A percentile compares a stretch with the other conserved stretches of the same genome.
Evolutionary conservation across 2,329 filamentous ascomycete species (phyloP).

Genomic region (Plenodomus biglobosus): DNA sequence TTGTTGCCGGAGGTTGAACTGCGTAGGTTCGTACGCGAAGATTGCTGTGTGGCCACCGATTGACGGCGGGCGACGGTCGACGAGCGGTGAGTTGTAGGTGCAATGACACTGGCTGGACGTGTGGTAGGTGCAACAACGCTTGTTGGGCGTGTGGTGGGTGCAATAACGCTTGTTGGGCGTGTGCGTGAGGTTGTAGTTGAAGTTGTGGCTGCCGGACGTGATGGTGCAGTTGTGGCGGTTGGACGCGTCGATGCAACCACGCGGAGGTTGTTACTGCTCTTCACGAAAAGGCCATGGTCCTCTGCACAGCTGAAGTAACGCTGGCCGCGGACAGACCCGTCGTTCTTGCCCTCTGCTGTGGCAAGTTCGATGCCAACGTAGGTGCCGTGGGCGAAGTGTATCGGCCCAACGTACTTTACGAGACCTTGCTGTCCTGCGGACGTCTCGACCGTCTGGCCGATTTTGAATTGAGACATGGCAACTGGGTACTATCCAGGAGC

Average conservation of each 20-base stretch:
- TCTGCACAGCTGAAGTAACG: slow-evolving; percentile 81
- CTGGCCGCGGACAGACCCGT: slow-evolving; percentile 84
- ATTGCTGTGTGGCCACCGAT: slow-evolving; percentile 20
- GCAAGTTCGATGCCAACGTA: slow-evolving; percentile 92
- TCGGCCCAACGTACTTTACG: slow-evolving; percentile 78
- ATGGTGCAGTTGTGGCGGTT: slow-evolving; percentile 8
- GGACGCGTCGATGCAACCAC: slow-evolving; percentile 50
- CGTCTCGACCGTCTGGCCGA: slow-evolving; percentile 76
- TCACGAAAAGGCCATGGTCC: slow-evolving; percentile 81
- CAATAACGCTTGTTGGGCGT: slow-evolving; percentile 13
- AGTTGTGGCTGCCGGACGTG: slow-evolving; percentile 41
- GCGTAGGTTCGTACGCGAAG: slow-evolving; percentile 14
- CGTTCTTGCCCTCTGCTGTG: slow-evolving; percentile 83
- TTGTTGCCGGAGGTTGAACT: slow-evolving; percentile 24
- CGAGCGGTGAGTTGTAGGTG: slow-evolving; percentile 15
- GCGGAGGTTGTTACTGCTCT: slow-evolving; percentile 67
- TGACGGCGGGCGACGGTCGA: slow-evolving; percentile 23
- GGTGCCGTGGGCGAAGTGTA: slow-evolving; percentile 78
- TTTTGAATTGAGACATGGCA: slow-evolving; percentile 32
- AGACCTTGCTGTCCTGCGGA: slow-evolving; percentile 74
- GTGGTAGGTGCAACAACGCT: slow-evolving; percentile 15
- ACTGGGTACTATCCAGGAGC: slow-evolving; percentile 4
- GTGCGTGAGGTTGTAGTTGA: slow-evolving; percentile 15
- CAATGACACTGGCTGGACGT: slow-evolving; percentile 28
- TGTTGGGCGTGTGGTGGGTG: neutral